A percentile compares a stretch with the other conserved stretches of the same genome.
These are phyloP conservation scores for Sphaerulina vaccinii DNA, from an alignment of 2,329 filamentous ascomycete genomes.

Conservation along the genomic window DNA sequence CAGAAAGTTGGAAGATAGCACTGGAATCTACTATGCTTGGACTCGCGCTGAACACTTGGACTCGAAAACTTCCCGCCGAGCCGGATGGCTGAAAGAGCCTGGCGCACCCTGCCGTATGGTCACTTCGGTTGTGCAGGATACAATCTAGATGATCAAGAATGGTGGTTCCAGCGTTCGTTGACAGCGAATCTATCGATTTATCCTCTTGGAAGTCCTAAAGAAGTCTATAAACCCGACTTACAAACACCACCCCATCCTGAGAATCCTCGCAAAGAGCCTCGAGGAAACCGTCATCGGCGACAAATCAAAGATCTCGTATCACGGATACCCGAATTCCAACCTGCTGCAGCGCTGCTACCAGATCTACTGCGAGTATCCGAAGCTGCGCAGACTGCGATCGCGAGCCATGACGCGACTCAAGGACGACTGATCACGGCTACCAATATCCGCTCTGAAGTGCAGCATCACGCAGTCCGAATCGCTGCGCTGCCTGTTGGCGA, in stretches of 20 bases:
- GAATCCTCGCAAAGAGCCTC: slow-evolving; percentile 1
- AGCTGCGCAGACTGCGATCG: slow-evolving; percentile 33
- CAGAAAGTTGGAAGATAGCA: not conserved
- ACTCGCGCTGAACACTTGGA: slow-evolving; percentile 5
- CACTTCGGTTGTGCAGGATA: slow-evolving; percentile 55
- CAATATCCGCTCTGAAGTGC: slow-evolving; percentile 47
- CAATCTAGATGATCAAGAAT: slow-evolving; percentile 46
- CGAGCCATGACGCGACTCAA: slow-evolving; percentile 41
- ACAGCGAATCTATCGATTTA: slow-evolving; percentile 19
- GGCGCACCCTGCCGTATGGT: slow-evolving; percentile 53
- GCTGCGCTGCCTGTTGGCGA: slow-evolving; percentile 49
- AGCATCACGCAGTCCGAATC: slow-evolving; percentile 35
- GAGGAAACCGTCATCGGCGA: slow-evolving; percentile 3
- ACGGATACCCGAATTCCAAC: slow-evolving; percentile 28
- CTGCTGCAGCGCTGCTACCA: slow-evolving; percentile 19
- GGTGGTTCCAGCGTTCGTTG: slow-evolving; percentile 38
- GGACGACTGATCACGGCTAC: slow-evolving; percentile 57
- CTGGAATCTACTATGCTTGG: slow-evolving; percentile 25
- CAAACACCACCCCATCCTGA: not conserved
- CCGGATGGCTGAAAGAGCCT: slow-evolving; percentile 58
- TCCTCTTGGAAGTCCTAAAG: slow-evolving; percentile 24
- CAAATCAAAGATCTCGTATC: slow-evolving; percentile 26
- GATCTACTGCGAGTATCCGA: slow-evolving; percentile 33
- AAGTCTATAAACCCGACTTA: not conserved
- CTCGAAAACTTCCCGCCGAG: slow-evolving; percentile 33